Percentiles rank a stretch among this genome's conserved stretches.
phyloP scores from a whole-genome alignment of 257 asterid species.

The Plectranthus barbatus region DNA sequence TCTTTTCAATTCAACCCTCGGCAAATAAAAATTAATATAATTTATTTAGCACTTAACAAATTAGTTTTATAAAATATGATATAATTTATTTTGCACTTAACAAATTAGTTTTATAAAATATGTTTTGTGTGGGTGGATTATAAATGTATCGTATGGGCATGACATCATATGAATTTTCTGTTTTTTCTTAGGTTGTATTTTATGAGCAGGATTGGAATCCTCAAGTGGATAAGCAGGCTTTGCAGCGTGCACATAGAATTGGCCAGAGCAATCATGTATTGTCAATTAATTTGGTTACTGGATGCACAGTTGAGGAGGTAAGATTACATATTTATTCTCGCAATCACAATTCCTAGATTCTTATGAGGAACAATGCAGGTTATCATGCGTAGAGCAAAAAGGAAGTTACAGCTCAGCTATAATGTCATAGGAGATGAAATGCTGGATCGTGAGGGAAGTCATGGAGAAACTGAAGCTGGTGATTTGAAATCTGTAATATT shows the following conservation, averaged over 20 bases:
- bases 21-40: too few species aligned
- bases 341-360: conserved; percentile 8
- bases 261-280: conserved; percentile 84
- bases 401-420: conserved; percentile 81
- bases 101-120: too few species aligned
- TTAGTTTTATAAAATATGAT: too few species aligned
- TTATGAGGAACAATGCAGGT: conserved; percentile 46
- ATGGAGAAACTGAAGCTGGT: conserved; percentile 54
- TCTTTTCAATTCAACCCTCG: too few species aligned
- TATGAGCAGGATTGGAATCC: conserved; percentile 99
- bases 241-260: conserved; percentile 96
- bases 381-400: conserved; percentile 75
- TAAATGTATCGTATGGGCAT: neutral
- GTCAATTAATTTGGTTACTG: conserved; percentile 71
- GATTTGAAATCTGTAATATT: conserved; percentile 69
- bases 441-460: conserved; percentile 42
- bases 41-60: too few species aligned
- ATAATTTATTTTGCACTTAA: too few species aligned
- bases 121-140: neutral
- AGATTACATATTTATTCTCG: neutral
- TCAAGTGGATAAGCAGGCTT: conserved; percentile 96
- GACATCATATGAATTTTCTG: conserved; percentile 10
- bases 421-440: conserved; percentile 69
- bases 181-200: conserved; percentile 93
- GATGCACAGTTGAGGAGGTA: conserved; percentile 86